Conservation (phyloP, 1,284 basidiomycete species). For the Ceratobasidium sp. region DNA sequence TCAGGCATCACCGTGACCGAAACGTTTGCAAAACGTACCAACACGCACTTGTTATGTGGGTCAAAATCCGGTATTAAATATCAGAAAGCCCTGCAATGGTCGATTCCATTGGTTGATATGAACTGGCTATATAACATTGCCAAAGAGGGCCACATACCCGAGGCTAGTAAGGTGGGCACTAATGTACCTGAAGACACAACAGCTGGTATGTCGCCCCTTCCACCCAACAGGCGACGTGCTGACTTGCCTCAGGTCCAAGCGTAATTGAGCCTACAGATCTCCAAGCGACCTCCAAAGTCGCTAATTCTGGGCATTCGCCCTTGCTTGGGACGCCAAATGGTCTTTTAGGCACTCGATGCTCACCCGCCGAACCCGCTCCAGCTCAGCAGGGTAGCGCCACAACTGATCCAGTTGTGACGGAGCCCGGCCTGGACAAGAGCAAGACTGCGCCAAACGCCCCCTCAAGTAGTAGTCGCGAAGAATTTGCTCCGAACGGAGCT, state of each 20-base stretch:
- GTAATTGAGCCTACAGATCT: not conserved
- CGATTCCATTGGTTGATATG: constrained; percentile 70
- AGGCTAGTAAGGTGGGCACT: not conserved
- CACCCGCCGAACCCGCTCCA: not conserved
- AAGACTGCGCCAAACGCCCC: not conserved
- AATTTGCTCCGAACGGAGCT: not conserved
- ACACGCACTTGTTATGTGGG: constrained; percentile 80
- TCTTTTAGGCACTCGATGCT: not conserved
- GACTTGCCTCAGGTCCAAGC: not conserved
- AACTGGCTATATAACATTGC: constrained; percentile 72
- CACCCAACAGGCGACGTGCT: not conserved
- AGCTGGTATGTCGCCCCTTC: not conserved
- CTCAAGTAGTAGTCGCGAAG: not conserved
- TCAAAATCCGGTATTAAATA: constrained; percentile 75
- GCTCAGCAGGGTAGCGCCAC: not conserved
- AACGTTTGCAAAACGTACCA: constrained; percentile 33
- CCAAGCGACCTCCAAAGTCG: not conserved
- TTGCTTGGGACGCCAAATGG: constrained; percentile 30
- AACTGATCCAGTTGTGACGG: not conserved
- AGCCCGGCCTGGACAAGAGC: not conserved
- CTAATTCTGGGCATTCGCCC: not conserved
- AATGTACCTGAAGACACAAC: not conserved
- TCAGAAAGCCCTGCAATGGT: constrained; percentile 79
- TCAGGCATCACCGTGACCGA: constrained; percentile 41
- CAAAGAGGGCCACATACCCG: constrained; percentile 45